Evolutionary conservation across 2,329 filamentous ascomycete genomes (phyloP).

Genomic region (Lachnellula arida): DNA sequence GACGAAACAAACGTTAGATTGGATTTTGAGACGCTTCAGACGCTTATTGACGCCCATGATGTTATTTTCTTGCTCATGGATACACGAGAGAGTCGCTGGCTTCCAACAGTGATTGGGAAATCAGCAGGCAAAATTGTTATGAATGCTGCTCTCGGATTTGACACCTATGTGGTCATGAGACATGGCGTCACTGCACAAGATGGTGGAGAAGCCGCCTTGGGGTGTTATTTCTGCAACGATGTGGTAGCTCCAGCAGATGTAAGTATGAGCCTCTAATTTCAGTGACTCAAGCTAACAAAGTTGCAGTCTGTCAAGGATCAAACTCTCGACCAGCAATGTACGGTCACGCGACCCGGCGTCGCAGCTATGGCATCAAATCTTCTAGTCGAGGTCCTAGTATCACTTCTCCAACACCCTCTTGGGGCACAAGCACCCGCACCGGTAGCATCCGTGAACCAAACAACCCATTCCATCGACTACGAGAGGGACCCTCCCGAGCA

Average conservation of each 20-base stretch:
- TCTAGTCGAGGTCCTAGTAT: slow-evolving; percentile 84
- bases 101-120: slow-evolving; percentile 95
- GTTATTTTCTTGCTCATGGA: slow-evolving; percentile 97
- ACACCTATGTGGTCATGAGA: slow-evolving; percentile 95
- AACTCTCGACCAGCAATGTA: slow-evolving; percentile 96
- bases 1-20: slow-evolving; percentile 64
- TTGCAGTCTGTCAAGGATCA: slow-evolving; percentile 83
- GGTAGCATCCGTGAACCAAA: slow-evolving; percentile 28
- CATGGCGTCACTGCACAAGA: slow-evolving; percentile 66
- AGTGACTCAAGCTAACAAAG: slow-evolving; percentile 12
- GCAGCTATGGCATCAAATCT: slow-evolving; percentile 89
- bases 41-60: slow-evolving; percentile 79
- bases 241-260: slow-evolving; percentile 92
- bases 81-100: slow-evolving; percentile 87
- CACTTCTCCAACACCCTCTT: slow-evolving; percentile 79
- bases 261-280: slow-evolving; percentile 38
- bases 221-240: slow-evolving; percentile 98
- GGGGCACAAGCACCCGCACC: slow-evolving; percentile 60
- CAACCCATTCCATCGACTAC: slow-evolving; percentile 37
- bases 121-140: slow-evolving; percentile 89
- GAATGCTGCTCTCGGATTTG: slow-evolving; percentile 94
- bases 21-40: slow-evolving; percentile 71
- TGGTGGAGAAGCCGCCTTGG: slow-evolving; percentile 62
- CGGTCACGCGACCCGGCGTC: slow-evolving; percentile 88
- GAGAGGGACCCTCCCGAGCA: slow-evolving; percentile 54